Evolutionary conservation across 345 rosid species (phyloP), one percentile per base, ranked within the genome.

Genomic region (Eutrema heterophyllum): DNA sequence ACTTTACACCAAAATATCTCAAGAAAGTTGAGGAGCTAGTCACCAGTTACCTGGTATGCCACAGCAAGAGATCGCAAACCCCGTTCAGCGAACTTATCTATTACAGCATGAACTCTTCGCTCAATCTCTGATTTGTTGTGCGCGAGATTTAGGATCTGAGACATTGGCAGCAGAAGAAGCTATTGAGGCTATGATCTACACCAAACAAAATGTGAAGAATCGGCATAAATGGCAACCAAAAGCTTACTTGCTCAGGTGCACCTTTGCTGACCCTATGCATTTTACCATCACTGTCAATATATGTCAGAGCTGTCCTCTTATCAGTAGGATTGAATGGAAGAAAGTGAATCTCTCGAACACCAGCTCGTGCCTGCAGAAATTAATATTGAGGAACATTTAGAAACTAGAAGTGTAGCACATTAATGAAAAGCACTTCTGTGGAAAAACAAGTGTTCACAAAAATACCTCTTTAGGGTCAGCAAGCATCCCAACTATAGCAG

Each of bases 231-330:
- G 54, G 40, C 18, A 64, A 70, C 12, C 1, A 3, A 39, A 7
- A 68, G 33, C 40, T 70, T 81, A 92, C 99, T 96, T 95, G 99
- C 81, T 95, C 99, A 0, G 99, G 99, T 58, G 99, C 99, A 65
- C 99, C 99, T 85, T 94, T 94, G 84, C 97, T 94, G 68, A 94
- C 98, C 83, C 98, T 87, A 61, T 88, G 97, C 99, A 90, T 90
- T 88, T 82, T 92, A 74, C 91, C 96, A 21, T 83, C 84, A 79
- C 69, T 30, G 60, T 90, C 98, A 67, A 84, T 74, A 61, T 92
- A 95, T 15, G 98, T 95, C 70, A 95, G 81, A 46, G 99, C 99
- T 6, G 97, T 95, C 54, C 99, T 86, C 88, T 92, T 95, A 73
- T 95, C 99, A 39, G 99, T 92, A 27, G 99, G 99, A 69, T 95